Base-by-base conservation (phyloP, 805 yeast species). In the Yarrowia yakushimensis region DNA sequence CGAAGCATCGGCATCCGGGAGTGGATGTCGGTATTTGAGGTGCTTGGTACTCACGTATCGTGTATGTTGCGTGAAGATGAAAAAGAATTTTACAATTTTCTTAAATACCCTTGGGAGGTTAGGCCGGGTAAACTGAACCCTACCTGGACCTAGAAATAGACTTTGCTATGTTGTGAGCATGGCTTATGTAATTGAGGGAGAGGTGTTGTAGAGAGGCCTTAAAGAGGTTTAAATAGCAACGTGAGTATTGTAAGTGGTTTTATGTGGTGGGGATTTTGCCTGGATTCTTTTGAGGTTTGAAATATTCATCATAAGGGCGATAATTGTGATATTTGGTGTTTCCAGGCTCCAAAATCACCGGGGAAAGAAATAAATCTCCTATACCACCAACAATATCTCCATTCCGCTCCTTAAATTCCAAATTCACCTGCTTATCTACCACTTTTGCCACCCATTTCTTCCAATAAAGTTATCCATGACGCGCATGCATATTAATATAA, bases 41-140 rank as follows among this genome's bases (percentile, higher is more conserved):
- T 34, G 10, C 3, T 20, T 48, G 57, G 41, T 48, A 48, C 57
- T 48, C 57, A 48, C 57, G 41, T 48, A 33, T 48, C 57, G 9
- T 33, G 57, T 33, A 31, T 33, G 41, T 48, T 13, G 25, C 3
- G 20, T n/a, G 57, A 48, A 34, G 57, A 7, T 23, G 7, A 23
- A 34, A 22, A 33, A 34, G 41, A 48, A 33, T 25, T 31, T 48
- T 31, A 12, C n/a, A 12, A 15, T 17, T 9, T 18, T 33, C 18
- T 34, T 48, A 48, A 33, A 48, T 48, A 48, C n/a, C 39, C n/a
- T 30, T 31, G 22, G 23, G 57, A 48, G 39, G 57, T 48, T 48
- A 48, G 41, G 59, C 59, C 59, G 59, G 59, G 59, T 52, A 52
- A 52, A 23, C 10, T 13, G 33, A 52, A 52, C 59, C 59, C 59